Percentiles rank a stretch among this genome's conserved stretches.
Evolutionary conservation across 352 stramenopile species (phyloP).

Genomic region (Poterioochromonas sp.): DNA sequence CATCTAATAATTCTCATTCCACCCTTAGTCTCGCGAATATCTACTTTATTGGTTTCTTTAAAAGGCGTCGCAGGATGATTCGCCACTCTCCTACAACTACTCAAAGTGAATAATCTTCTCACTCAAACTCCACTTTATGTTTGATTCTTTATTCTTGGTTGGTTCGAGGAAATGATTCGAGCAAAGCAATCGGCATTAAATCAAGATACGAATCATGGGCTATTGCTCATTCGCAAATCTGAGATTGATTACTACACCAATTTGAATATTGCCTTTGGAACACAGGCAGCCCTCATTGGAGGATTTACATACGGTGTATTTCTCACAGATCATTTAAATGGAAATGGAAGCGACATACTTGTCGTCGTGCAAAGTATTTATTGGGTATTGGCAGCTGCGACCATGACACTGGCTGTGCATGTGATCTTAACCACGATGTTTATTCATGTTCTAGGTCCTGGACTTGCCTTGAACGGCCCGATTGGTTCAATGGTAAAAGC

Average conservation of each 20-base stretch:
- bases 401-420: not conserved
- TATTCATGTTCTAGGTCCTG: not conserved
- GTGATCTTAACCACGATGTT: constrained; percentile 15
- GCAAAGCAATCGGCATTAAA: not conserved
- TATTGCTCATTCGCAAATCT: not conserved
- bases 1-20: too few relatives aligned
- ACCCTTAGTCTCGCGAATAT: too few relatives aligned
- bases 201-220: not conserved
- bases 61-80: too few relatives aligned
- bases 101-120: too few relatives aligned
- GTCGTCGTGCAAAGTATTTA: not conserved
- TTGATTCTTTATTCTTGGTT: too few relatives aligned
- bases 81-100: too few relatives aligned
- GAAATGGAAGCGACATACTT: too few relatives aligned
- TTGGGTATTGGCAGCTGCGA: not conserved
- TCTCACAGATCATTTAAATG: not conserved
- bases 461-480: not conserved
- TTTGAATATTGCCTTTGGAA: not conserved
- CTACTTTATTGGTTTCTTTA: too few relatives aligned
- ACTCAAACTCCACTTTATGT: too few relatives aligned
- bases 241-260: not conserved
- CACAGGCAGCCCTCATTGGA: constrained; percentile 10
- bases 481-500: constrained; percentile 1
- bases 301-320: constrained; percentile 13
- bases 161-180: too few relatives aligned